Conservation (phyloP, 352 stramenopile genomes). For the Globisporangium heterothallicum region DNA sequence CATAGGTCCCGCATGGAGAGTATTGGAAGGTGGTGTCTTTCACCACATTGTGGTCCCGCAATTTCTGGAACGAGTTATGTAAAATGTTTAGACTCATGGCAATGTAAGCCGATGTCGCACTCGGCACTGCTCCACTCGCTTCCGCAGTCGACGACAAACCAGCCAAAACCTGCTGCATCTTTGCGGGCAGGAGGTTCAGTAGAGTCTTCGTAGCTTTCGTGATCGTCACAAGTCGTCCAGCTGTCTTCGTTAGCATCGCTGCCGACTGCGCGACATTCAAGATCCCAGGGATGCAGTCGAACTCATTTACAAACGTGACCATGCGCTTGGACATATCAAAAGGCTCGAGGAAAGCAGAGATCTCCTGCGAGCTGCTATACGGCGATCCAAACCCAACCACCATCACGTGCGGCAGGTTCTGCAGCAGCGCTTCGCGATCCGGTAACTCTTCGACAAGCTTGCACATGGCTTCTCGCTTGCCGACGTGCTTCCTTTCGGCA, state of each 20-base stretch:
- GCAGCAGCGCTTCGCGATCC: slow-evolving; percentile 17
- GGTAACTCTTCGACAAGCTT: slow-evolving; percentile 17
- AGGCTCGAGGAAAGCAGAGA: slow-evolving; percentile 40
- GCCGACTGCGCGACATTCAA: slow-evolving; percentile 77
- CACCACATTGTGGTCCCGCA: slow-evolving; percentile 70
- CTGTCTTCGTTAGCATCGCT: slow-evolving; percentile 73
- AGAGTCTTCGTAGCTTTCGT: slow-evolving; percentile 74
- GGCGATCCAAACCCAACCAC: slow-evolving; percentile 75
- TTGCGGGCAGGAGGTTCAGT: slow-evolving; percentile 60
- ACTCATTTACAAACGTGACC: slow-evolving; percentile 82
- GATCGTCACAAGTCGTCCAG: slow-evolving; percentile 72
- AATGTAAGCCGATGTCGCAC: slow-evolving; percentile 63
- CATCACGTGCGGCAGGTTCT: slow-evolving; percentile 43
- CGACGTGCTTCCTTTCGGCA: neutral
- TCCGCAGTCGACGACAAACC: slow-evolving; percentile 18
- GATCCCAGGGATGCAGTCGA: slow-evolving; percentile 83
- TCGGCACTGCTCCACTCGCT: slow-evolving; percentile 9
- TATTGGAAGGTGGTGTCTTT: slow-evolving; percentile 75
- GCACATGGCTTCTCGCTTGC: slow-evolving; percentile 3
- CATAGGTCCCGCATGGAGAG: slow-evolving; percentile 66
- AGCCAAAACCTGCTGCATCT: slow-evolving; percentile 68
- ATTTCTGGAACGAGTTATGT: slow-evolving; percentile 77
- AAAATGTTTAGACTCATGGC: slow-evolving; percentile 76
- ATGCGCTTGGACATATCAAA: slow-evolving; percentile 47
- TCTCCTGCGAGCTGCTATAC: slow-evolving; percentile 50